A percentile compares a stretch with the other conserved stretches of the same genome.
These are phyloP conservation scores for Fusarium nelsonii DNA, from an alignment of 2,329 filamentous ascomycete genomes.

Conservation along the genomic window DNA sequence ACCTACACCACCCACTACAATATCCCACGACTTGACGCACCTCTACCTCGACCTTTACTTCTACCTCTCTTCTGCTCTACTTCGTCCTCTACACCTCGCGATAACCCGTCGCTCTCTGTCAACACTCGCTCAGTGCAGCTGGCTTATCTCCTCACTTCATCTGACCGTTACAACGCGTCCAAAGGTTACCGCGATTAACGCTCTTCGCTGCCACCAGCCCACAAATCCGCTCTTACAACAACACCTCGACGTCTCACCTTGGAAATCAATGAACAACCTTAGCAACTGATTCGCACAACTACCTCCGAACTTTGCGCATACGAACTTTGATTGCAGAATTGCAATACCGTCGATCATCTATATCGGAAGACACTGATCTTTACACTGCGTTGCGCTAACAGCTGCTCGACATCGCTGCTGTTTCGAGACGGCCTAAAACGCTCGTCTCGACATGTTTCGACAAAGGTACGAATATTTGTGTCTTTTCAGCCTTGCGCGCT, in stretches of 20 bases:
- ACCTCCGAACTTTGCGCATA: conserved; percentile 20
- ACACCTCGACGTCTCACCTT: conserved; percentile 22
- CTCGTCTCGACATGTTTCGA: conserved; percentile 48
- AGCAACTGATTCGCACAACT: conserved; percentile 13
- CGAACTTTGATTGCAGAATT: conserved; percentile 17
- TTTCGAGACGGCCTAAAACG: conserved; percentile 36
- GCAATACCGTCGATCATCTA: conserved; percentile 14
- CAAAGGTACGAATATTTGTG: conserved; percentile 44
- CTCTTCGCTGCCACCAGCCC: conserved; percentile 30
- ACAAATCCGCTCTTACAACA: conserved; percentile 32
- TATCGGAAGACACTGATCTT: conserved; percentile 14
- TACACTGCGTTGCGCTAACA: conserved; percentile 26
- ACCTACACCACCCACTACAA: conserved; percentile 44
- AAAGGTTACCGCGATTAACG: conserved; percentile 42
- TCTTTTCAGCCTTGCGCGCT: neutral
- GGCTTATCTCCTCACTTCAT: conserved; percentile 17
- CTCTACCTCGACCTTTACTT: conserved; percentile 8
- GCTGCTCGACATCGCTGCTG: conserved; percentile 28
- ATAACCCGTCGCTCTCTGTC: conserved; percentile 33
- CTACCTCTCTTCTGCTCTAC: conserved; percentile 30
- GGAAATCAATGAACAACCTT: conserved; percentile 33
- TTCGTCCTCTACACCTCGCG: conserved; percentile 21
- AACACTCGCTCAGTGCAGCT: conserved; percentile 41
- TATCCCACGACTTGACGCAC: conserved; percentile 43
- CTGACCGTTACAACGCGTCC: conserved; percentile 20